Base-by-base conservation (phyloP, 2,329 filamentous ascomycete species). In the Fusarium paranaense region DNA sequence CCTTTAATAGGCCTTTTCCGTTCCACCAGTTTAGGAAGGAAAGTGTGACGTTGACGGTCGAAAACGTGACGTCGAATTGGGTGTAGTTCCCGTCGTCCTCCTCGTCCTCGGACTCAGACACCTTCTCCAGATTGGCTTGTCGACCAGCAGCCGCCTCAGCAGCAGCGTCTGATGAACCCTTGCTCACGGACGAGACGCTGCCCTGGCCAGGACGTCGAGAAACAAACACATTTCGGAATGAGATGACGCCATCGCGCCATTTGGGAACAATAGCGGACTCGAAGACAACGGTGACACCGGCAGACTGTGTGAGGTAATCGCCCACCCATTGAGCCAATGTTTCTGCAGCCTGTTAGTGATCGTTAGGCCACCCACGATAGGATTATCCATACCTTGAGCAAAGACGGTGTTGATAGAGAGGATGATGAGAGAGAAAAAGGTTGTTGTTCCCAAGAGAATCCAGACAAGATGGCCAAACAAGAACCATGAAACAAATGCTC, bases 1-100 rank as follows among this genome's bases (percentile, higher is more conserved):
- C 94, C 77, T 94, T 92, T 10, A 99, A 86, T 7, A 97, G 88
- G 0, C 97, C 97, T 82, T 96, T 98, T 25, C 97, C 96, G 77
- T 98, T 98, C 90, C 97, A 97, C 97, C 97, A 99, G 81, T 98
- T 98, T n/a, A 95, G 89, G 77, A 99, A 98, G 0, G 97, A 99
- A 30, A 99, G 83, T 0, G 96, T 98, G 47, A 99, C 96, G 79
- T 99, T 98, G 71, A 99, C 94, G 1, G 94, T 97, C 72, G 97
- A 94, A 68, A 99, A 94, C 0, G 95, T 98, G 18, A 99, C 87
- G 79, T 99, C 97, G 77, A 98, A 99, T 77, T 99, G 97, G 0
- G 95, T 98, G 82, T 98, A 99, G 80, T 99, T 99, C 20, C 94
- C 95, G 80, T 98, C 96, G 79, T 98, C 95, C 40, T 83, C 80